A percentile compares a stretch with the other conserved stretches of the same genome.
Conservation (phyloP, 2,329 filamentous ascomycete species). For the Colletotrichum gigasporum region DNA sequence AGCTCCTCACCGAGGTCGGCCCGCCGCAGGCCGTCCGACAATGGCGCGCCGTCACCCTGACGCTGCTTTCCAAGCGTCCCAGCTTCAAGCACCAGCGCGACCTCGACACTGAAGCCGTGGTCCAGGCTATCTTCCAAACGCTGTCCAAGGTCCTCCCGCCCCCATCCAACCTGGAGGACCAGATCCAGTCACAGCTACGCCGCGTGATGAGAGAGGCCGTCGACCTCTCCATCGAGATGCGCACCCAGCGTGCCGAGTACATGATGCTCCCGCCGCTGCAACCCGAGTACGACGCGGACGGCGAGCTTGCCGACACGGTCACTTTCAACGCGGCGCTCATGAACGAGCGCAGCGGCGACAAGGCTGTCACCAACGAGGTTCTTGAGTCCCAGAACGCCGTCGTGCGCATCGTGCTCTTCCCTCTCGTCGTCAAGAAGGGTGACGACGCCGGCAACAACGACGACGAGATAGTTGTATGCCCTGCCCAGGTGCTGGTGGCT, state of each 20-base stretch:
- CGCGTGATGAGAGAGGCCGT: constrained; percentile 91
- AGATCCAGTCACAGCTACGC: constrained; percentile 85
- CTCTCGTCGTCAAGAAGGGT: constrained; percentile 94
- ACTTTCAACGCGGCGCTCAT: constrained; percentile 93
- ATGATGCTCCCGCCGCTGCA: constrained; percentile 97
- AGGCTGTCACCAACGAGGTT: constrained; percentile 73
- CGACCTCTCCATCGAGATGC: constrained; percentile 94
- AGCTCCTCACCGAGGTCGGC: constrained; percentile 88
- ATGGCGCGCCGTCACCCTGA: constrained; percentile 96
- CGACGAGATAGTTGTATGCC: constrained; percentile 94
- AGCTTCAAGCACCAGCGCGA: constrained; percentile 85
- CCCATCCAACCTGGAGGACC: constrained; percentile 79
- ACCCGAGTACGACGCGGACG: constrained; percentile 93
- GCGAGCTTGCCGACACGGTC: constrained; percentile 87
- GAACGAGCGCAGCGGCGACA: constrained; percentile 85
- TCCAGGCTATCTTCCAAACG: constrained; percentile 85
- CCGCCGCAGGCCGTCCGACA: constrained; percentile 90
- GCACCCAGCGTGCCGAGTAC: constrained; percentile 94
- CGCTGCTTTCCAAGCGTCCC: constrained; percentile 82
- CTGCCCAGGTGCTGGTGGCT: constrained; percentile 90
- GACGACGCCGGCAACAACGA: constrained; percentile 88
- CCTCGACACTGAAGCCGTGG: constrained; percentile 94
- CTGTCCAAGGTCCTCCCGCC: constrained; percentile 87
- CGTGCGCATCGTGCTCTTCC: constrained; percentile 93
- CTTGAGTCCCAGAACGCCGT: constrained; percentile 80